A percentile compares a stretch with the other conserved stretches of the same genome.
Conservation (phyloP, 2,329 filamentous ascomycete species). For the Dactylonectria estremocensis region DNA sequence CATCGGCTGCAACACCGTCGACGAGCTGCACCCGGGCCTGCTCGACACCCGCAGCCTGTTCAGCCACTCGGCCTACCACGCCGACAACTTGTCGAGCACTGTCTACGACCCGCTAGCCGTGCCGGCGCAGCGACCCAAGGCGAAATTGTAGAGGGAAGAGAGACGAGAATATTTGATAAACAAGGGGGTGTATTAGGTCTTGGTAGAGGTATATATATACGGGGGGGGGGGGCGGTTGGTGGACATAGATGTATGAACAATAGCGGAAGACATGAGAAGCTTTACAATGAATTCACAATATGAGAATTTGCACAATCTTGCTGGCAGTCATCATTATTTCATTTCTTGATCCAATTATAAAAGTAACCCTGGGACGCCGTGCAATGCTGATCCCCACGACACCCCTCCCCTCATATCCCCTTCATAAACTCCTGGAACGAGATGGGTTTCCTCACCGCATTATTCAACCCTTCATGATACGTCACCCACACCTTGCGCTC, state of each 20-base stretch:
- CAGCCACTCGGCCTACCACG: slow-evolving; percentile 65
- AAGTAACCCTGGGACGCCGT: slow-evolving; percentile 3
- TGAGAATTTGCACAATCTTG: slow-evolving; percentile 2
- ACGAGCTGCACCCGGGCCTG: slow-evolving; percentile 84
- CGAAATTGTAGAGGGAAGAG: slow-evolving; percentile 62
- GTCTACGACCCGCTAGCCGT: slow-evolving; percentile 69
- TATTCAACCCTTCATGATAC: slow-evolving; percentile 91
- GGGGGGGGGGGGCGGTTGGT: not conserved
- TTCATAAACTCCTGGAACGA: slow-evolving; percentile 84
- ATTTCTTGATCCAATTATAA: not conserved
- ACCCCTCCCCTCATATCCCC: slow-evolving; percentile 65
- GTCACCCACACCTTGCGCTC: slow-evolving; percentile 84
- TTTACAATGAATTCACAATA: no score
- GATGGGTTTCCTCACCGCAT: slow-evolving; percentile 91
- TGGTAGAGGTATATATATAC: not conserved
- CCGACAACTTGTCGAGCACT: slow-evolving; percentile 63
- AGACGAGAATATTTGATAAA: not conserved
- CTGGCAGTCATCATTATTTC: slow-evolving; percentile 2
- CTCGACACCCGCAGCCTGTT: slow-evolving; percentile 82
- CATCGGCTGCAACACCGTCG: slow-evolving; percentile 83
- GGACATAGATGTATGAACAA: slow-evolving; percentile 36
- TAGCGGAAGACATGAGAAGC: slow-evolving; percentile 38
- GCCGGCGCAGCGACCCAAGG: slow-evolving; percentile 66
- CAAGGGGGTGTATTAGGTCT: no score
- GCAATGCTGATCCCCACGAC: not conserved